Evolutionary conservation across 768 basidiomycete genomes (phyloP).

Genomic region (Mycena venus): DNA sequence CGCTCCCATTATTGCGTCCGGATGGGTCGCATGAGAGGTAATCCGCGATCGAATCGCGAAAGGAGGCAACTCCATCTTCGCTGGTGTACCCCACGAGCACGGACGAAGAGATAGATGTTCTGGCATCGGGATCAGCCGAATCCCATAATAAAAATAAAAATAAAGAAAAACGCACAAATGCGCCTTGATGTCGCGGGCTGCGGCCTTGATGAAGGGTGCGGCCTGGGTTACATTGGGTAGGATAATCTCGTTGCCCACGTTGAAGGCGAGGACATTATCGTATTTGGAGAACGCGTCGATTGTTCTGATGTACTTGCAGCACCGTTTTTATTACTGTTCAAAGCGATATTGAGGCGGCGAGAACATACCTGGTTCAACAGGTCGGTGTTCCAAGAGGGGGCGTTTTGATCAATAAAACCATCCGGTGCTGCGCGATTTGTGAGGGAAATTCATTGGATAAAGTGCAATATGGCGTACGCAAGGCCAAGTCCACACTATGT

Average conservation of each 20-base stretch:
- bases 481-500: slow-evolving; percentile 89
- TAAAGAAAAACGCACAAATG: too few relatives aligned
- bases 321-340: too few relatives aligned
- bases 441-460: too few relatives aligned
- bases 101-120: neutral
- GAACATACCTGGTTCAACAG: slow-evolving; percentile 57
- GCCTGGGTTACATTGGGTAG: slow-evolving; percentile 57
- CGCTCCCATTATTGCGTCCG: neutral
- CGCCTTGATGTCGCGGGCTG: slow-evolving; percentile 74
- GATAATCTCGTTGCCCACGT: slow-evolving; percentile 78
- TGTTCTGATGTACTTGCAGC: slow-evolving; percentile 63
- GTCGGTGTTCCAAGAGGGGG: slow-evolving; percentile 74
- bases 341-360: neutral
- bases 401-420: slow-evolving; percentile 73
- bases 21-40: slow-evolving; percentile 2
- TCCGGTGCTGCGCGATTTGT: slow-evolving; percentile 63
- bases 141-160: too few relatives aligned
- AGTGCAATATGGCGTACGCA: too few relatives aligned
- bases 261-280: slow-evolving; percentile 77
- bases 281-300: slow-evolving; percentile 73
- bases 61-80: neutral
- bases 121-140: too few relatives aligned
- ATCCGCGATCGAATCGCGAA: neutral
- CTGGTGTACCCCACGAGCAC: neutral
- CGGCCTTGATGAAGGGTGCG: slow-evolving; percentile 77